Evolutionary conservation across 1,139 yeast species (phyloP), one percentile per base, ranked within the genome.

Genomic region (Debaryomyces sp.): DNA sequence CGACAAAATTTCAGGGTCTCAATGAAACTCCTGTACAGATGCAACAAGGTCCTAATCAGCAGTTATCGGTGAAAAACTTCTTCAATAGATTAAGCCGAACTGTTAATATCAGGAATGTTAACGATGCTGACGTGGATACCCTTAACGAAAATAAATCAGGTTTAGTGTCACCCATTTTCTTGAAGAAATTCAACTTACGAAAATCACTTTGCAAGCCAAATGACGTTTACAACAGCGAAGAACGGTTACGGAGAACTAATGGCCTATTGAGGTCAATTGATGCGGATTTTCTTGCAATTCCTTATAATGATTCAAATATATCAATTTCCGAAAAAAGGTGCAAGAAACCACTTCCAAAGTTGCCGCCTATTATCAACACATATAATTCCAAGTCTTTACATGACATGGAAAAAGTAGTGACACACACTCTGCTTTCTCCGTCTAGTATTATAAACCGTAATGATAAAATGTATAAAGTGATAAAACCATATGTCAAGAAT

Each of bases 181-280:
- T 74, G 50, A 71, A 68, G 43, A 58, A 70, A 42, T 75, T 74
- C 57, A 67, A 73, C 42, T 53, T 66, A 26, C 55, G 51, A 27
- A 62, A 60, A 46, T 55, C 59, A 55, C 6, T 40, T 7, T 10
- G 26, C 13, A 36, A 35, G 22, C 48, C 48, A 15, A 5, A 21
- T 18, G 42, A 36, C 18, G 29, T 30, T 6, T 38, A 44, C 32
- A 30, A 36, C 6, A 34, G 39, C 18, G 35, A 41, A 12, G 32
- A 35, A 22, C 18, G 44, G 27, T 35, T 42, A 35, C 15, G 18
- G n/a, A 38, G 46, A 8, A 44, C 46, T 6, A 44, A 44, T 38
- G 46, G 46, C 1, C 30, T 38, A 9, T 34, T 42, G 2, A 23
- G 26, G 21, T 17, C 40, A 7, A 18, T 37, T 7, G 50, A 47